A percentile compares a stretch with the other conserved stretches of the same genome.
phyloP scores from a whole-genome alignment of 2,329 filamentous ascomycete species.

The Mollisiaceae sp. region DNA sequence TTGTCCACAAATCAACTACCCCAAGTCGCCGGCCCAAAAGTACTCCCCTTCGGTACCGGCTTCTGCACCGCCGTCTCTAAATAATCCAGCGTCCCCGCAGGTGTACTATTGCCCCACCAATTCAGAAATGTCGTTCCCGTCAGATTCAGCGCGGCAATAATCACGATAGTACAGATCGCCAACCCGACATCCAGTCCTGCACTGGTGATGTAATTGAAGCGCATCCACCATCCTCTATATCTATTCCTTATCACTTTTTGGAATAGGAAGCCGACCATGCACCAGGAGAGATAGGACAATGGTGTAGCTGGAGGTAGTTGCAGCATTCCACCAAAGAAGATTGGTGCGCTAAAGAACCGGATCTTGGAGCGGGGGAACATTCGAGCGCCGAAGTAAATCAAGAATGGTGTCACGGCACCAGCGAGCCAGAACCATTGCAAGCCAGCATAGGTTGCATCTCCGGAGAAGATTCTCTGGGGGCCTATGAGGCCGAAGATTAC shows the following conservation, averaged over 20 bases:
- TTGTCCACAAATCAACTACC: neutral
- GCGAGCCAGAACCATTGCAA: constrained; percentile 76
- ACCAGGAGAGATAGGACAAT: constrained; percentile 59
- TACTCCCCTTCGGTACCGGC: constrained; percentile 26
- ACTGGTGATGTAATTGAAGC: constrained; percentile 77
- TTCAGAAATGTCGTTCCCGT: constrained; percentile 61
- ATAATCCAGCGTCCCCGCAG: constrained; percentile 28
- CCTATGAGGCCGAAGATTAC: constrained; percentile 78
- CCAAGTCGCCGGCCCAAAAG: constrained; percentile 34
- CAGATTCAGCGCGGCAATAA: constrained; percentile 71
- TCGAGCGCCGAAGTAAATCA: constrained; percentile 59
- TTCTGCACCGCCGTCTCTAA: constrained; percentile 28
- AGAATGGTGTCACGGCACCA: constrained; percentile 64
- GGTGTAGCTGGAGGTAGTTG: constrained; percentile 72
- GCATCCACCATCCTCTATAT: constrained; percentile 75
- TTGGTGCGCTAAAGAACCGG: constrained; percentile 55
- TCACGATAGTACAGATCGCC: constrained; percentile 68
- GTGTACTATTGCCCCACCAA: constrained; percentile 70
- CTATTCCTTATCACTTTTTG: constrained; percentile 70
- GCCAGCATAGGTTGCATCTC: constrained; percentile 61
- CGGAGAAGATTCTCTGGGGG: constrained; percentile 69
- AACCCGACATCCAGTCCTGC: constrained; percentile 73
- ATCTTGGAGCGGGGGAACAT: constrained; percentile 57
- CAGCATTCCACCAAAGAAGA: constrained; percentile 69
- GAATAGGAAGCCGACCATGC: constrained; percentile 65